phyloP scores from a whole-genome alignment of 2,329 filamentous ascomycete genomes.

The Penicillium sp. region DNA sequence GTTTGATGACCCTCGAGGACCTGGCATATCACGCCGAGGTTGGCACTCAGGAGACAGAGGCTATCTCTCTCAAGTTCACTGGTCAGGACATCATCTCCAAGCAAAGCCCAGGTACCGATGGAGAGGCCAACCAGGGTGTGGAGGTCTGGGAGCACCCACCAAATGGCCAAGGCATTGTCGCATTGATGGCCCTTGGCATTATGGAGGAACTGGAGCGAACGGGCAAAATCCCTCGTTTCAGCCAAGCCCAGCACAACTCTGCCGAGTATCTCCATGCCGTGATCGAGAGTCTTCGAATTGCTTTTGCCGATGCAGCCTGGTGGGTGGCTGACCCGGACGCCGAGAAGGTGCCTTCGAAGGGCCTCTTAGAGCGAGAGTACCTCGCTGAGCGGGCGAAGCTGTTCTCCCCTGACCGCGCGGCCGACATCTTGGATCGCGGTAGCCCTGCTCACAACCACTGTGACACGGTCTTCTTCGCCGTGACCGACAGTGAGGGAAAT shows the following conservation, averaged over 20 bases:
- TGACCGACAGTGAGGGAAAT: slow-evolving; percentile 80
- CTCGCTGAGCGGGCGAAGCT: slow-evolving; percentile 70
- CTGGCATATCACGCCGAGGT: slow-evolving; percentile 72
- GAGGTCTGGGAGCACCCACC: slow-evolving; percentile 96
- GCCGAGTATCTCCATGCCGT: slow-evolving; percentile 80
- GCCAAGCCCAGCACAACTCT: slow-evolving; percentile 73
- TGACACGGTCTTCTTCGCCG: slow-evolving; percentile 94
- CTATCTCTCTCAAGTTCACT: slow-evolving; percentile 79
- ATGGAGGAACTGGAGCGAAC: slow-evolving; percentile 79
- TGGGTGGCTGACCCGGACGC: slow-evolving; percentile 80
- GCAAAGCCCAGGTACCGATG: slow-evolving; percentile 26
- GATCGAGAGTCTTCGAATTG: slow-evolving; percentile 84
- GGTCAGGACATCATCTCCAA: slow-evolving; percentile 55
- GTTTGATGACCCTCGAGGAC: slow-evolving; percentile 77
- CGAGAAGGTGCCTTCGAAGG: slow-evolving; percentile 66
- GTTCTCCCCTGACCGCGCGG: slow-evolving; percentile 59
- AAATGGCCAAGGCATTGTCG: slow-evolving; percentile 94
- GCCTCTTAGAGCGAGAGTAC: slow-evolving; percentile 73
- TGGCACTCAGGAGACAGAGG: slow-evolving; percentile 78
- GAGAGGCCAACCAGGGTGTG: slow-evolving; percentile 55
- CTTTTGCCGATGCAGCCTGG: slow-evolving; percentile 88
- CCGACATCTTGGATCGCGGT: slow-evolving; percentile 66
- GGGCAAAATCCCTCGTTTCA: slow-evolving; percentile 73
- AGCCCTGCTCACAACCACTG: slow-evolving; percentile 82
- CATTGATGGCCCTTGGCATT: slow-evolving; percentile 91